A percentile compares a stretch with the other conserved stretches of the same genome.
Evolutionary conservation across 2,329 filamentous ascomycete species (phyloP).

Genomic region (Talaromyces rugulosus): DNA sequence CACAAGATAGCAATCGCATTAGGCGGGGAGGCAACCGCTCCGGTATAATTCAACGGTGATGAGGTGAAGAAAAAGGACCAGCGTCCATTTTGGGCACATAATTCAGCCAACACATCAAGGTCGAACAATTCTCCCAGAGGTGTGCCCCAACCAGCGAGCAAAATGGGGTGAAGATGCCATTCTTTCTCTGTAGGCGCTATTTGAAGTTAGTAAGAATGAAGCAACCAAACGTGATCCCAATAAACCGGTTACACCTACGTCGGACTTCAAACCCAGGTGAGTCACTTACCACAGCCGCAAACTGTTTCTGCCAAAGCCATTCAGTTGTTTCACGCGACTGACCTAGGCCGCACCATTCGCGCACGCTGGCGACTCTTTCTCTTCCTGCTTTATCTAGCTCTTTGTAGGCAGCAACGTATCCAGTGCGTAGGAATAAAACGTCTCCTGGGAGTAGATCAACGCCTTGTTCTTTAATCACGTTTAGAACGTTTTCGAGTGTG

Average conservation of each 20-base stretch:
- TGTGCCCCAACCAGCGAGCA: conserved; percentile 34
- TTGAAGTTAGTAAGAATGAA: neutral
- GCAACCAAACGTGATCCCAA: neutral
- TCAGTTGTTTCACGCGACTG: conserved; percentile 1
- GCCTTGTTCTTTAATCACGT: conserved; percentile 39
- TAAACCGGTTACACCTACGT: neutral
- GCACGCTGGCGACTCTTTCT: conserved; percentile 47
- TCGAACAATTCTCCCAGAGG: conserved; percentile 37
- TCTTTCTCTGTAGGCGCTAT: conserved; percentile 7
- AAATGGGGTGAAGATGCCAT: conserved; percentile 11
- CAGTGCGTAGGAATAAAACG: conserved; percentile 49
- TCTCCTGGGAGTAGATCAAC: conserved; percentile 49
- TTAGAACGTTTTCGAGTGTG: conserved; percentile 29
- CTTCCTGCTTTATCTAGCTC: conserved; percentile 39
- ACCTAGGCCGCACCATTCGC: conserved; percentile 38
- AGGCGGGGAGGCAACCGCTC: conserved; percentile 34
- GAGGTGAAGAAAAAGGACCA: conserved; percentile 45
- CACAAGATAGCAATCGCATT: conserved; percentile 30
- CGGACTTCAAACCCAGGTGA: conserved; percentile 51
- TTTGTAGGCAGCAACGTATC: conserved; percentile 30
- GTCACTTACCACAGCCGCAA: conserved; percentile 57
- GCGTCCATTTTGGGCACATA: conserved; percentile 26
- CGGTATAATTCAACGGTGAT: conserved; percentile 39
- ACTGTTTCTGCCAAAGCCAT: conserved; percentile 57
- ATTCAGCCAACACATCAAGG: conserved; percentile 29